Evolutionary conservation across 140 eudicot genomes (phyloP).

Genomic region (Bidens hawaiensis): DNA sequence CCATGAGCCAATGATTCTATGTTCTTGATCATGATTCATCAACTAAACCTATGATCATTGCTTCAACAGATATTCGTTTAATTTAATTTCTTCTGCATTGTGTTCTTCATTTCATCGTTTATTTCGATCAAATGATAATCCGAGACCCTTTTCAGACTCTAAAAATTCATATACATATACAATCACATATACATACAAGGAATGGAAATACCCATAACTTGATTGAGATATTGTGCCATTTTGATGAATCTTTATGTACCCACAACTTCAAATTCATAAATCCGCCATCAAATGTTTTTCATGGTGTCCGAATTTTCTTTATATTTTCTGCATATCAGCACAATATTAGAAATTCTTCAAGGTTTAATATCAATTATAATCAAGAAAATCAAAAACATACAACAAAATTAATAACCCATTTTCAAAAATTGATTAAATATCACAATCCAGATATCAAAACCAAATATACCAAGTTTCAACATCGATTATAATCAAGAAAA

Average conservation of each 20-base stretch:
- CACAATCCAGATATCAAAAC: no score
- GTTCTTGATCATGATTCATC: slow-evolving; percentile 13
- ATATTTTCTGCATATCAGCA: slow-evolving; percentile 37
- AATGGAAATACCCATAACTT: slow-evolving; percentile 40
- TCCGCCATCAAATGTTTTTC: slow-evolving; percentile 33
- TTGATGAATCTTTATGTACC: slow-evolving; percentile 27
- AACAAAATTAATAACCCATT: neutral
- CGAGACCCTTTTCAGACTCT: slow-evolving; percentile 37
- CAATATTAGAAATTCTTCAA: slow-evolving; percentile 4
- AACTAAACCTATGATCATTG: slow-evolving; percentile 18
- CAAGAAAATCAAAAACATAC: no score
- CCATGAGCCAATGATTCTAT: slow-evolving; percentile 10
- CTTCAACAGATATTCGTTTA: slow-evolving; percentile 8
- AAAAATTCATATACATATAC: slow-evolving; percentile 29
- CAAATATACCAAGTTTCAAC: no score
- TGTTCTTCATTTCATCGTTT: slow-evolving; percentile 7
- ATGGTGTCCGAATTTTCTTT: slow-evolving; percentile 36
- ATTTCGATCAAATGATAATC: slow-evolving; percentile 20
- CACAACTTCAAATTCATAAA: slow-evolving; percentile 22
- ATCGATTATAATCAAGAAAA: no score
- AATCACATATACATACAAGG: slow-evolving; percentile 52
- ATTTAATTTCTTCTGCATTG: slow-evolving; percentile 16
- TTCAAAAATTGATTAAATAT: no score
- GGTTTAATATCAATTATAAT: no score
- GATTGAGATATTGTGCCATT: slow-evolving; percentile 48